A percentile compares a stretch with the other conserved stretches of the same genome.
Evolutionary conservation across 1,284 basidiomycete species (phyloP).

Genomic region (Omphalotus olearius): DNA sequence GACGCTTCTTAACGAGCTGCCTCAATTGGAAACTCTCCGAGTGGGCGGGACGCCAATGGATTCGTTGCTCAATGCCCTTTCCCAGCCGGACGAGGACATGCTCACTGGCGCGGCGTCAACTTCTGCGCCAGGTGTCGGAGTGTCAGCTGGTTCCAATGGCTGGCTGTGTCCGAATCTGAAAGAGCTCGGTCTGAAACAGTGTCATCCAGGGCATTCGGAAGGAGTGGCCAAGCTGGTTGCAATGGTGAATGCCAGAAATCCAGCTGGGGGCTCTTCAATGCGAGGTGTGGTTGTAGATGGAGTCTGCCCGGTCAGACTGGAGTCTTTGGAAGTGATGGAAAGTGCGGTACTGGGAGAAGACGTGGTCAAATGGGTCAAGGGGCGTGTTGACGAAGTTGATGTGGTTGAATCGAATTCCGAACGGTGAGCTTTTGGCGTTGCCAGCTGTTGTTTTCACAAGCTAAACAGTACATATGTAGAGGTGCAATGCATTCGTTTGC

Average conservation of each 20-base stretch:
- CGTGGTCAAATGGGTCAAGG: neutral
- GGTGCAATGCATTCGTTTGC: too few relatives aligned
- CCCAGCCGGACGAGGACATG: conserved; percentile 51
- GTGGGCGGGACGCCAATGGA: conserved; percentile 63
- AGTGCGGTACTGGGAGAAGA: conserved; percentile 28
- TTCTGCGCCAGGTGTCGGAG: neutral
- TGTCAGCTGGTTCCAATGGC: neutral
- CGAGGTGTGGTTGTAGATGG: conserved; percentile 25
- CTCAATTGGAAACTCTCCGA: conserved; percentile 48
- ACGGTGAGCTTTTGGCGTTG: too few relatives aligned
- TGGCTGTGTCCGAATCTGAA: conserved; percentile 18
- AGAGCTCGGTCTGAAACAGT: conserved; percentile 24
- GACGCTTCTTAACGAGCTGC: conserved; percentile 44
- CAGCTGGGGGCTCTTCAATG: conserved; percentile 28
- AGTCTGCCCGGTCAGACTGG: conserved; percentile 44
- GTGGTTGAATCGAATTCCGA: neutral
- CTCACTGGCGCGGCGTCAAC: conserved; percentile 12
- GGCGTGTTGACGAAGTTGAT: conserved; percentile 3
- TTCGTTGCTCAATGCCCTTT: conserved; percentile 50
- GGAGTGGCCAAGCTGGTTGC: conserved; percentile 61
- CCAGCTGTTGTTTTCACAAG: too few relatives aligned
- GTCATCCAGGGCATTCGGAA: conserved; percentile 28
- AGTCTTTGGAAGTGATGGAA: conserved; percentile 57
- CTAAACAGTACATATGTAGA: too few relatives aligned
- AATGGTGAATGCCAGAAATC: conserved; percentile 66